phyloP scores from a whole-genome alignment of 345 rosid species.

The Pistacia integerrima region DNA sequence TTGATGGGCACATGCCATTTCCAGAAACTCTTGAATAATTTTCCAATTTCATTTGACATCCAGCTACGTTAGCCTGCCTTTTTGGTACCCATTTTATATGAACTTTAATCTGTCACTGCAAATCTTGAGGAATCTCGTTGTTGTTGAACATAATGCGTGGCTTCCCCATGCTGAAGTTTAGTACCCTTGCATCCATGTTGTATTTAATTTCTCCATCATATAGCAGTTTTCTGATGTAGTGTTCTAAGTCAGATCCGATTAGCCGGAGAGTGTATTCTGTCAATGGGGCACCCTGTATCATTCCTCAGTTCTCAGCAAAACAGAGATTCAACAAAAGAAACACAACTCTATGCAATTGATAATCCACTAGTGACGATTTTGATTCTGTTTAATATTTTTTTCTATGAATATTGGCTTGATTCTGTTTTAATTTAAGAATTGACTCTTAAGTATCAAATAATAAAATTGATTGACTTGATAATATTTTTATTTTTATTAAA shows the following conservation, averaged over 20 bases:
- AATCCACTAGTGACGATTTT: too few relatives aligned
- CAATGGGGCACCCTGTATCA: constrained; percentile 79
- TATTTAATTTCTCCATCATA: constrained; percentile 88
- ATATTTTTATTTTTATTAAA: too few relatives aligned
- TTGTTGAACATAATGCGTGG: constrained; percentile 60
- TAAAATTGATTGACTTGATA: too few relatives aligned
- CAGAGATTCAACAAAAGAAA: not conserved
- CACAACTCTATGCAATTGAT: not conserved
- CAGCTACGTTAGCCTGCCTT: not conserved
- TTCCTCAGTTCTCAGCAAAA: not conserved
- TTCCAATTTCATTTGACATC: not conserved
- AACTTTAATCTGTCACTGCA: constrained; percentile 16
- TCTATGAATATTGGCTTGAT: not conserved
- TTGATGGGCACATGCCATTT: not conserved
- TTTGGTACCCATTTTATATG: not conserved
- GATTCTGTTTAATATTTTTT: too few relatives aligned
- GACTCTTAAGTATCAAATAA: not conserved
- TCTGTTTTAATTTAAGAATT: not conserved
- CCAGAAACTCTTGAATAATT: not conserved
- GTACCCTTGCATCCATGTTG: constrained; percentile 77
- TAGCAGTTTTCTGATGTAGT: constrained; percentile 83
- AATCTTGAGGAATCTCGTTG: constrained; percentile 40
- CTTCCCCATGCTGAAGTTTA: constrained; percentile 95
- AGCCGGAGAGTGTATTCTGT: constrained; percentile 87
- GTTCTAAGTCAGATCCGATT: constrained; percentile 91